phyloP scores from a whole-genome alignment of 1,284 basidiomycete genomes.

The Ceratobasidium papillatum region DNA sequence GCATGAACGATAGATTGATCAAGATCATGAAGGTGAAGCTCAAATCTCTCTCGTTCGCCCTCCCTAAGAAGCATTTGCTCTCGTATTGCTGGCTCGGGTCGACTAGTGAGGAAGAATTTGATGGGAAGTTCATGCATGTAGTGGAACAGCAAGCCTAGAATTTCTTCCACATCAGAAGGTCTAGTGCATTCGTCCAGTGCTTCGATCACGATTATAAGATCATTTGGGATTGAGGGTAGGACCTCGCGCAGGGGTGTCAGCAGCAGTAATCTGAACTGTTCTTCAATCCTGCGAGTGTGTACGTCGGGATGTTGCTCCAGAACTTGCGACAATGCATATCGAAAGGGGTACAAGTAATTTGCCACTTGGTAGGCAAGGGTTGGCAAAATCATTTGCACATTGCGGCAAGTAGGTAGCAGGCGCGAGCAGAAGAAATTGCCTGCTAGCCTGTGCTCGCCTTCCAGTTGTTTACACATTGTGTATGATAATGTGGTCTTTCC shows the following conservation, averaged over 20 bases:
- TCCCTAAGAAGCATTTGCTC: background rate
- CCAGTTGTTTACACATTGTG: constrained; percentile 45
- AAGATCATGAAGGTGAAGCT: constrained; percentile 38
- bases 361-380: constrained; percentile 41
- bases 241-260: constrained; percentile 9
- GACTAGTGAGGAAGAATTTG: constrained; percentile 39
- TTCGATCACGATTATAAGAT: constrained; percentile 39
- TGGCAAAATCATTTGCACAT: constrained; percentile 37
- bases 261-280: constrained; percentile 35
- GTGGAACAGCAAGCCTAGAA: constrained; percentile 2
- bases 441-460: constrained; percentile 44
- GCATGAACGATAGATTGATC: constrained; percentile 30
- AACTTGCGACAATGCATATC: background rate
- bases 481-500: constrained; percentile 48
- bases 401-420: constrained; percentile 7
- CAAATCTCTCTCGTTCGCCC: background rate
- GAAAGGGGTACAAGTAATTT: constrained; percentile 18
- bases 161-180: background rate
- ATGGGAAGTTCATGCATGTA: background rate
- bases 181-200: constrained; percentile 41
- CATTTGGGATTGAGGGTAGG: background rate
- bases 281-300: background rate
- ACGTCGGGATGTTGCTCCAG: constrained; percentile 18
- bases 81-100: constrained; percentile 36
- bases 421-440: constrained; percentile 51